phyloP scores from a whole-genome alignment of 768 basidiomycete genomes.

The Mycena capillaripes region DNA sequence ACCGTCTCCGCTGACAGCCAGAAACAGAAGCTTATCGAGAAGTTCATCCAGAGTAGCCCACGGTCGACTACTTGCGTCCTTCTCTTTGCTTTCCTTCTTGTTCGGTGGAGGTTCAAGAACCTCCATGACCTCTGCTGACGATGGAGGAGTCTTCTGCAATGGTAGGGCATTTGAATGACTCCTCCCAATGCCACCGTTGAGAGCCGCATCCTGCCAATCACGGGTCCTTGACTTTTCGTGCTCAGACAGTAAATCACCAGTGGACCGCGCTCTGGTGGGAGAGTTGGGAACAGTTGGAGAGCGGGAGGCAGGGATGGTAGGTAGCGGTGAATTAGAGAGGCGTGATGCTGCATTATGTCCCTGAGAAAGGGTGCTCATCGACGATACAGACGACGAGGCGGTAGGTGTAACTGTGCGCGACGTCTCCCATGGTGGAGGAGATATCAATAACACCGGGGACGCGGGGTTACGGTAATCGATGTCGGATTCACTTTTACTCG shows the following conservation, averaged over 20 bases:
- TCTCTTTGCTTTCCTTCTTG: constrained; percentile 55
- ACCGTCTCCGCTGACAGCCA: constrained; percentile 91
- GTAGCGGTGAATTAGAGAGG: constrained; percentile 42
- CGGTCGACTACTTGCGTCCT: constrained; percentile 71
- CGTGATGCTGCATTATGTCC: constrained; percentile 43
- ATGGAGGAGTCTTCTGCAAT: constrained; percentile 27
- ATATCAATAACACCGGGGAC: constrained; percentile 71
- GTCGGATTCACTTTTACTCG: constrained; percentile 48
- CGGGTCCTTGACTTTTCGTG: constrained; percentile 53
- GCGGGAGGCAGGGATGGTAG: constrained; percentile 53
- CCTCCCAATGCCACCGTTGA: constrained; percentile 20
- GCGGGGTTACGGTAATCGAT: constrained; percentile 77
- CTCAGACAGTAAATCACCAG: constrained; percentile 62
- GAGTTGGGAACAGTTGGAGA: constrained; percentile 56
- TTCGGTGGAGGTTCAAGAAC: constrained; percentile 44
- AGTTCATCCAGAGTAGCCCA: constrained; percentile 86
- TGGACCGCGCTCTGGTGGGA: constrained; percentile 68
- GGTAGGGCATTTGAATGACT: constrained; percentile 33
- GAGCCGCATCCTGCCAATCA: constrained; percentile 36
- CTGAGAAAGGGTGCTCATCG: constrained; percentile 48
- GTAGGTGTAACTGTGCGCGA: constrained; percentile 68
- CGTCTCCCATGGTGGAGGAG: constrained; percentile 69
- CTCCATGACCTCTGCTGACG: constrained; percentile 29
- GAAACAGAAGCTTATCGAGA: constrained; percentile 84
- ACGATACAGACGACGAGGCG: constrained; percentile 56